Percentiles rank a stretch among this genome's conserved stretches.
Evolutionary conservation across 768 basidiomycete species (phyloP).

Genomic region (Phanerodontia chrysosporium): DNA sequence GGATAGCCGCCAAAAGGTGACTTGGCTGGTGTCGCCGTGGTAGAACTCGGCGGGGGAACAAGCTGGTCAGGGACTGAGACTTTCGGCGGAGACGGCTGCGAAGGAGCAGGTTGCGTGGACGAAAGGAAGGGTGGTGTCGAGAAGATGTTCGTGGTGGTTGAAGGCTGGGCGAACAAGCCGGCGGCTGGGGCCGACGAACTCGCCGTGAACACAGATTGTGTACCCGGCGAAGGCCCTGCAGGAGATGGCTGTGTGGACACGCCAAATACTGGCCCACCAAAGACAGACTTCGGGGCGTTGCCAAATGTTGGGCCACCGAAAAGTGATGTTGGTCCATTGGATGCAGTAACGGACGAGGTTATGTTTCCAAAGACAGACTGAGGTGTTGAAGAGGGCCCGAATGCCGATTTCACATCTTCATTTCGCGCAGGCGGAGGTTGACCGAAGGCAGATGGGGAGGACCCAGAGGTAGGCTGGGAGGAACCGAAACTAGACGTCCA

Average conservation of each 20-base stretch:
- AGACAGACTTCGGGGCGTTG: constrained; percentile 8
- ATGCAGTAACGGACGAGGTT: constrained; percentile 27
- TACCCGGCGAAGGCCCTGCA: too few species aligned
- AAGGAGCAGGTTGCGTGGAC: neutral
- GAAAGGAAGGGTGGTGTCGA: neutral
- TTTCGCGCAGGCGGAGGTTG: neutral
- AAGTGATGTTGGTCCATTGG: constrained; percentile 15
- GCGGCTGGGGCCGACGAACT: too few species aligned
- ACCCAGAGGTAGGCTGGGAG: too few species aligned
- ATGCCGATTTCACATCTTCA: constrained; percentile 9
- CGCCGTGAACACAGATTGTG: too few species aligned
- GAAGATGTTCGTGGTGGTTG: neutral
- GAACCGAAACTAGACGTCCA: constrained; percentile 30
- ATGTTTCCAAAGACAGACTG: constrained; percentile 22
- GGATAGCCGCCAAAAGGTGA: neutral
- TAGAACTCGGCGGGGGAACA: neutral
- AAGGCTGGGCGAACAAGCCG: neutral
- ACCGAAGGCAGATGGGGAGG: neutral
- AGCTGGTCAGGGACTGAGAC: neutral
- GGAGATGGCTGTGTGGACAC: neutral
- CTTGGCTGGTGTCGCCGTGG: neutral
- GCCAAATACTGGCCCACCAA: neutral
- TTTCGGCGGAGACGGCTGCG: neutral
- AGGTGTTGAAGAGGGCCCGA: constrained; percentile 15
- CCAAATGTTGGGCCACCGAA: constrained; percentile 16